Percentiles rank a stretch among this genome's conserved stretches.
These are phyloP conservation scores for Ceratobasidium papillatum DNA, from an alignment of 1,284 basidiomycete genomes.

Conservation along the genomic window DNA sequence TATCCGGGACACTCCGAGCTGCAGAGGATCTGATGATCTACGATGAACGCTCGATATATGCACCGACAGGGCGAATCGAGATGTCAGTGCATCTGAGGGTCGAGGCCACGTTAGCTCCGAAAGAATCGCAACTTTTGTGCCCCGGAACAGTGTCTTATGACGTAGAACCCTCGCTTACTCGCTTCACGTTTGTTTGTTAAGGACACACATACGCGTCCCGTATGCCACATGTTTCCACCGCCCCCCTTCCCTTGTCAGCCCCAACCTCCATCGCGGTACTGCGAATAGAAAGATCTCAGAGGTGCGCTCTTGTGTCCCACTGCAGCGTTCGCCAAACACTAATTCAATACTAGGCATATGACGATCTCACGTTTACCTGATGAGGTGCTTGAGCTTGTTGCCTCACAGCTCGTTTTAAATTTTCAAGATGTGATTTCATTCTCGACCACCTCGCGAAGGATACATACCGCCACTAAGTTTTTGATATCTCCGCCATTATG, in stretches of 20 bases:
- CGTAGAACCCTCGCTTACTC: conserved; percentile 14
- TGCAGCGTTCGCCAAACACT: neutral
- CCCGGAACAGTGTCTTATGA: neutral
- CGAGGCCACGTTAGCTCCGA: neutral
- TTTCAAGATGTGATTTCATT: conserved; percentile 25
- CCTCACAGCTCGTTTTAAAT: conserved; percentile 15
- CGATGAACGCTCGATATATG: conserved; percentile 4
- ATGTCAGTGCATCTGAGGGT: conserved; percentile 1
- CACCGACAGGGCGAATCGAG: neutral
- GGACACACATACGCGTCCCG: neutral
- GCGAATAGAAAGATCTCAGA: too few relatives aligned
- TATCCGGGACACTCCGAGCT: too few relatives aligned
- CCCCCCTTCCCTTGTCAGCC: neutral
- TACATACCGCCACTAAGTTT: conserved; percentile 13
- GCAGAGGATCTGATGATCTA: too few relatives aligned
- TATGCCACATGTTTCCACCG: neutral
- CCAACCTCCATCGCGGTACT: neutral
- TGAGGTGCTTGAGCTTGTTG: conserved; percentile 33
- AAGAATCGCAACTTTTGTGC: neutral
- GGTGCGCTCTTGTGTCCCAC: too few relatives aligned
- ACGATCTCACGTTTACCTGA: conserved; percentile 10
- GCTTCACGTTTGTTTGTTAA: conserved; percentile 10
- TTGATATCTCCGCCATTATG: neutral
- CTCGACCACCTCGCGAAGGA: conserved; percentile 16
- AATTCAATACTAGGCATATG: neutral